Evolutionary conservation across 2,329 filamentous ascomycete species (phyloP), one percentile per base, ranked within the genome.

Genomic region (Calonectria naviculata): DNA sequence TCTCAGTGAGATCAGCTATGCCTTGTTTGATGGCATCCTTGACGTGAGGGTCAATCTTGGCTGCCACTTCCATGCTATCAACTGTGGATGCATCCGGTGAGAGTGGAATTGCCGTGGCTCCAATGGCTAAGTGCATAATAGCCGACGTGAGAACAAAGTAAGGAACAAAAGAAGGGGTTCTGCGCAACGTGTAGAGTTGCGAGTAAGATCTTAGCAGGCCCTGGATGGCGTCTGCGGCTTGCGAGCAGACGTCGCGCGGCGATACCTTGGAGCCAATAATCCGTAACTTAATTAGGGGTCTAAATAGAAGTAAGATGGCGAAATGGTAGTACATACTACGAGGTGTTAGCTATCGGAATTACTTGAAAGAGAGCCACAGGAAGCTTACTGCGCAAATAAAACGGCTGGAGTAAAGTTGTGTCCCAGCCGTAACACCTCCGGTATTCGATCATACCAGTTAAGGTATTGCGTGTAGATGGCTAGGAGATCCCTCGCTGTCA

Each of bases 351-450:
- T 7, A 19, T 34, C 15, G 29, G 3, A 21, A 31, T 12, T 17
- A 1, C 19, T 47, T n/a, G 9, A 24, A 24, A 47, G 52, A 19
- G 26, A 24, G 10, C 3, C n/a, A 7, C 10, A 17, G 28, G 4
- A 10, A 29, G 77, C 93, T 86, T 85, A 94, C 93, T 95, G 93
- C 42, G 93, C 88, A 71, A 93, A 92, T 24, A 95, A 83, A 41
- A 94, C 92, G 54, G 93, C 91, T 13, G 93, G 93, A 4, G 93
- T 92, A 64, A 93, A 93, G 74, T 92, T 93, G 71, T 93, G 89
- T 2, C 91, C 90, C 4, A 94, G 81, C 26, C 89, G 86, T 61
- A 95, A 84, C 2, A 90, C 88, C 70, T 90, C 87, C 0, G 93
- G 93, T 70, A 95, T 89, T 29, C 84, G 85, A 68, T 90, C 89